Evolutionary conservation across 2,329 filamentous ascomycete genomes (phyloP), one percentile per base, ranked within the genome.

Genomic region (Alternaria burnsii): DNA sequence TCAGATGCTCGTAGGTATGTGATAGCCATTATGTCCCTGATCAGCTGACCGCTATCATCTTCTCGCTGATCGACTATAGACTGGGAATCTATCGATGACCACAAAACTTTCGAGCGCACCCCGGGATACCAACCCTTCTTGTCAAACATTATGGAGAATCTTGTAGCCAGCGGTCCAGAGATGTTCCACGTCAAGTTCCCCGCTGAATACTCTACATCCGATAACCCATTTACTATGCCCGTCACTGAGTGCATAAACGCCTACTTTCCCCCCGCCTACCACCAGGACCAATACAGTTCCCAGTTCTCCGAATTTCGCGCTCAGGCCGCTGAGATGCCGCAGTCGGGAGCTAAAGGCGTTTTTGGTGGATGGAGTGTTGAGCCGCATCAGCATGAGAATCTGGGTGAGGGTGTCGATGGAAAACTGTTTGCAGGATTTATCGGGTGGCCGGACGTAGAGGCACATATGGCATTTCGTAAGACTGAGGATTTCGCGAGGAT

Each of bases 381-480:
- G 52, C 58, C 60, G 54, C 67, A 62, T 9, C 52, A 44, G 43
- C 65, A 63, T 52, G 67, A 65, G 44, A 55, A 30, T 60, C 69
- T 67, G 38, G 67, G 65, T 1, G 62, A 66, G 34, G 66, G 60
- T 2, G 63, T 75, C 0, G 76, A 77, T 4, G 73, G 75, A 3
- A 78, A 79, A 55, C 71, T 81, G 56, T 80, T 80, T 66, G 66
- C 82, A 4, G 59, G 80, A n/a, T 76, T 78, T 18, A 74, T 85
- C 55, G 85, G 85, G 5, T 88, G 86, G 86, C 74, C 81, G 52
- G 83, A 77, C 66, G 76, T 83, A 20, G 82, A 85, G 36, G 77
- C 76, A 48, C 86, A 87, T 71, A 75, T 81, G 78, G 72, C 72
- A 50, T 84, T 80, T 32, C 75, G 80, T 55, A 75, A 83, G 63